A percentile compares a stretch with the other conserved stretches of the same genome.
These are phyloP conservation scores for Yamadazyma dushanensis DNA, from an alignment of 1,139 yeast species.

Conservation along the genomic window DNA sequence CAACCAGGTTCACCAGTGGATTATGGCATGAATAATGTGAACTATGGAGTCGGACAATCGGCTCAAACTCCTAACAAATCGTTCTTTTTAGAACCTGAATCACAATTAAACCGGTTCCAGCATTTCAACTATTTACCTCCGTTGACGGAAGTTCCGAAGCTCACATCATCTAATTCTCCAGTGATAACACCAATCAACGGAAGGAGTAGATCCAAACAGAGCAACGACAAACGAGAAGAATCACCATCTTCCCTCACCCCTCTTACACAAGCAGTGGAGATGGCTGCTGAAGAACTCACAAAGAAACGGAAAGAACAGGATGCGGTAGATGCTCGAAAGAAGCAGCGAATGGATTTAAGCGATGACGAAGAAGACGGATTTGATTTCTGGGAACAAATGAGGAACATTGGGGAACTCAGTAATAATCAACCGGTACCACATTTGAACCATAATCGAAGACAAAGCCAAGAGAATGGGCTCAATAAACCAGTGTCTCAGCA, in stretches of 20 bases:
- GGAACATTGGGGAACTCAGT: slow-evolving; percentile 43
- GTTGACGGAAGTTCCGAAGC: slow-evolving; percentile 66
- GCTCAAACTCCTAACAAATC: slow-evolving; percentile 6
- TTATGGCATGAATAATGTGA: slow-evolving; percentile 19
- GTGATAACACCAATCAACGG: slow-evolving; percentile 20
- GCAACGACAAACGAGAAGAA: slow-evolving; percentile 9
- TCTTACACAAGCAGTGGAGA: slow-evolving; percentile 44
- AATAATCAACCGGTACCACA: not conserved
- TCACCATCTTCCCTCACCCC: slow-evolving; percentile 33
- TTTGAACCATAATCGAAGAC: too few species aligned
- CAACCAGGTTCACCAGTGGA: slow-evolving; percentile 9
- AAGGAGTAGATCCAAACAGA: not conserved
- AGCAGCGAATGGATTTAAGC: slow-evolving; percentile 19
- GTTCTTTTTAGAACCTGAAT: slow-evolving; percentile 50
- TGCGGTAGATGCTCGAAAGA: slow-evolving; percentile 7
- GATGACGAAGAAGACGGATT: slow-evolving; percentile 40
- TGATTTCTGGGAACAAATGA: slow-evolving; percentile 73
- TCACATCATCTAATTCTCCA: slow-evolving; percentile 55
- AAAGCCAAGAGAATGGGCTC: too few species aligned
- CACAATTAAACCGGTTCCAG: slow-evolving; percentile 57
- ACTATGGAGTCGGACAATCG: slow-evolving; percentile 11
- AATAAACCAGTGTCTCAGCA: slow-evolving; percentile 46
- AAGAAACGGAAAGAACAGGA: slow-evolving; percentile 13
- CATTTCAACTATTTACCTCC: slow-evolving; percentile 78
- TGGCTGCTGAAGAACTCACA: slow-evolving; percentile 36